Conservation (phyloP, 352 stramenopile genomes). For the Globisporangium barbulae region DNA sequence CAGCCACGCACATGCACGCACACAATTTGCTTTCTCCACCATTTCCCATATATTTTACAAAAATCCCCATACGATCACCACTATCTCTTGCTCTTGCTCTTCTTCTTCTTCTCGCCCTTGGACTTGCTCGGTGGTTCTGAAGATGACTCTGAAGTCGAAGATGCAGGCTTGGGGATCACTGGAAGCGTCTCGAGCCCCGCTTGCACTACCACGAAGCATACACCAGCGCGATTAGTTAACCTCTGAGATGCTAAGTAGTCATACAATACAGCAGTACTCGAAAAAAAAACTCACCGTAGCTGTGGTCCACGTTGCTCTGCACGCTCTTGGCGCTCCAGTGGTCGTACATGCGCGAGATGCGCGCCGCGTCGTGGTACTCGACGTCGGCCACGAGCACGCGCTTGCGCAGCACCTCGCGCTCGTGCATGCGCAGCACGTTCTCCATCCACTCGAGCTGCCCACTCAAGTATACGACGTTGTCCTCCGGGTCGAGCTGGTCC, state of each 20-base stretch:
- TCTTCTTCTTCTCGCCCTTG: constrained; percentile 48
- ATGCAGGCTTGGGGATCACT: constrained; percentile 15
- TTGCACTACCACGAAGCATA: constrained; percentile 25
- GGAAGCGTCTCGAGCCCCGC: constrained; percentile 35
- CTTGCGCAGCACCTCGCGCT: constrained; percentile 63
- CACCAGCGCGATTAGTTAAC: background rate
- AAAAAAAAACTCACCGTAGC: constrained; percentile 38
- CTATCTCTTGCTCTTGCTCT: constrained; percentile 27
- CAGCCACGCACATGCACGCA: background rate
- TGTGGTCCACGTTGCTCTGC: constrained; percentile 40
- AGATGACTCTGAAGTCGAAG: background rate
- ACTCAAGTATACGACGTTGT: constrained; percentile 10
- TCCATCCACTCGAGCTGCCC: constrained; percentile 73
- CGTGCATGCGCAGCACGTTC: constrained; percentile 61
- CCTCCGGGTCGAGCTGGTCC: constrained; percentile 18
- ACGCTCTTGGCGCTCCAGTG: constrained; percentile 40
- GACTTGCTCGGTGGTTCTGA: constrained; percentile 7
- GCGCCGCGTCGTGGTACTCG: constrained; percentile 46
- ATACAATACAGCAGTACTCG: background rate
- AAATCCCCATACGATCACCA: background rate
- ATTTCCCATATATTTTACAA: constrained; percentile 11
- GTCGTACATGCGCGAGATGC: constrained; percentile 32
- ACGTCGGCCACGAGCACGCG: constrained; percentile 41
- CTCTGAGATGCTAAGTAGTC: background rate
- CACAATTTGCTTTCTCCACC: background rate